These are phyloP conservation scores for Curvularia sp. DNA, from an alignment of 2,329 filamentous ascomycete genomes.

Conservation along the genomic window DNA sequence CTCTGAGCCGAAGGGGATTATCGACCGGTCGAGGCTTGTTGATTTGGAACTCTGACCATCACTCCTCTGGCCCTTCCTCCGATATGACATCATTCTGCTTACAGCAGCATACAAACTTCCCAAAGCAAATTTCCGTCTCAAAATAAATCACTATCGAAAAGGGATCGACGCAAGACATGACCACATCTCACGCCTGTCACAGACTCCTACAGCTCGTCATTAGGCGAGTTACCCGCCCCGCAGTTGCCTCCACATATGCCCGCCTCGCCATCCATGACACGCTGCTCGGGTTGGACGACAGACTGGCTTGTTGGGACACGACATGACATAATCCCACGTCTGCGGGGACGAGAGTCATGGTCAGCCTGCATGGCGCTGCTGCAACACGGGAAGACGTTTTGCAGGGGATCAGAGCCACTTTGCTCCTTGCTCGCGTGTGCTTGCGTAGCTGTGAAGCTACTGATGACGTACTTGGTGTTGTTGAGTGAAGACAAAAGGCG, in stretches of 20 bases:
- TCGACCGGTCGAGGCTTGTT: neutral
- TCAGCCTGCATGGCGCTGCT: slow-evolving; percentile 10
- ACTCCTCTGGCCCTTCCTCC: neutral
- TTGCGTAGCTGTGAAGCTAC: slow-evolving; percentile 8
- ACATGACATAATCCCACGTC: slow-evolving; percentile 15
- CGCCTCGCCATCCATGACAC: slow-evolving; percentile 9
- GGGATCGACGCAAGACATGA: slow-evolving; percentile 11
- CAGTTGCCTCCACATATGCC: slow-evolving; percentile 6
- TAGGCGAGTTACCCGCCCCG: slow-evolving; percentile 15
- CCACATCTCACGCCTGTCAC: slow-evolving; percentile 5
- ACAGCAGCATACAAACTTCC: slow-evolving; percentile 1
- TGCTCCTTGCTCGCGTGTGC: slow-evolving; percentile 1
- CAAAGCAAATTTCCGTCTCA: slow-evolving; percentile 7
- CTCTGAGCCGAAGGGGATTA: neutral
- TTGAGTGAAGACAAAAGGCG: neutral
- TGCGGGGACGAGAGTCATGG: slow-evolving; percentile 3
- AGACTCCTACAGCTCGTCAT: slow-evolving; percentile 9
- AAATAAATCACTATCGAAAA: slow-evolving; percentile 12
- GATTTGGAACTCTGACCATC: slow-evolving; percentile 10
- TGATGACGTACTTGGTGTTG: slow-evolving; percentile 6
- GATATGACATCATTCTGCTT: slow-evolving; percentile 17
- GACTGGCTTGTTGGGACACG: slow-evolving; percentile 5
- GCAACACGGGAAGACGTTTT: slow-evolving; percentile 4
- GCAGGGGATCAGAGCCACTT: slow-evolving; percentile 9
- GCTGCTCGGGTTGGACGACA: slow-evolving; percentile 2